These are phyloP conservation scores for Tetracladium maxilliforme DNA, from an alignment of 2,329 filamentous ascomycete genomes.

Conservation along the genomic window DNA sequence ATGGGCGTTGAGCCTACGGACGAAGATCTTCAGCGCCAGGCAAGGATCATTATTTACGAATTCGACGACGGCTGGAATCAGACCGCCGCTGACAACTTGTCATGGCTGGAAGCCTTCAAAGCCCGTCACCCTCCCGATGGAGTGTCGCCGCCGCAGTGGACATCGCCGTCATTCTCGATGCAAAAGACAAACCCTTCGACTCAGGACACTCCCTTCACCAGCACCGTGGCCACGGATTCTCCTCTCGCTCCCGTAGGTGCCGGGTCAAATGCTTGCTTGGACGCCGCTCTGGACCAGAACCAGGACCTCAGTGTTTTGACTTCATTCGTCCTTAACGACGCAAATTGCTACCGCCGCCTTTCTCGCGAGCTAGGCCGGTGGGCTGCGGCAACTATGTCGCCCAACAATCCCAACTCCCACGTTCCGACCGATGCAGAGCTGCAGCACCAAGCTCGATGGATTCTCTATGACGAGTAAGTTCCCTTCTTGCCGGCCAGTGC, in stretches of 20 bases:
- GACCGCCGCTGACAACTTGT: conserved; percentile 39
- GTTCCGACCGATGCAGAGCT: conserved; percentile 45
- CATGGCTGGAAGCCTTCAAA: conserved; percentile 40
- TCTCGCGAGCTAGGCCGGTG: conserved; percentile 37
- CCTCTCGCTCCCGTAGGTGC: no score
- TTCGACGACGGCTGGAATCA: conserved; percentile 50
- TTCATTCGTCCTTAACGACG: conserved; percentile 38
- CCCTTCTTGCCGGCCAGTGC: neutral
- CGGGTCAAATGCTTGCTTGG: no score
- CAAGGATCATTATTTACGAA: conserved; percentile 46
- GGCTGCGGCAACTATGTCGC: conserved; percentile 35
- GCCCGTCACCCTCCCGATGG: no score
- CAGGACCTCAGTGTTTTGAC: conserved; percentile 11
- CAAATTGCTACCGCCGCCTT: conserved; percentile 43
- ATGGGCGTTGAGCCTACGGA: conserved; percentile 34
- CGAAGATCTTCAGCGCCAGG: conserved; percentile 37
- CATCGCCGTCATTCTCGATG: no score
- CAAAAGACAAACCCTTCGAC: no score
- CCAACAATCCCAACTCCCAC: conserved; percentile 44
- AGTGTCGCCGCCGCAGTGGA: no score
- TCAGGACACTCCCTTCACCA: no score
- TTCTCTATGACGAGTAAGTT: conserved; percentile 45
- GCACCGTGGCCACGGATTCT: no score
- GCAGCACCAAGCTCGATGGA: conserved; percentile 48
- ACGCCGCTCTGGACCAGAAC: no score